Percentiles rank a stretch among this genome's conserved stretches.
These are phyloP conservation scores for Quercus cerris DNA, from an alignment of 306 rosid species.

Conservation along the genomic window DNA sequence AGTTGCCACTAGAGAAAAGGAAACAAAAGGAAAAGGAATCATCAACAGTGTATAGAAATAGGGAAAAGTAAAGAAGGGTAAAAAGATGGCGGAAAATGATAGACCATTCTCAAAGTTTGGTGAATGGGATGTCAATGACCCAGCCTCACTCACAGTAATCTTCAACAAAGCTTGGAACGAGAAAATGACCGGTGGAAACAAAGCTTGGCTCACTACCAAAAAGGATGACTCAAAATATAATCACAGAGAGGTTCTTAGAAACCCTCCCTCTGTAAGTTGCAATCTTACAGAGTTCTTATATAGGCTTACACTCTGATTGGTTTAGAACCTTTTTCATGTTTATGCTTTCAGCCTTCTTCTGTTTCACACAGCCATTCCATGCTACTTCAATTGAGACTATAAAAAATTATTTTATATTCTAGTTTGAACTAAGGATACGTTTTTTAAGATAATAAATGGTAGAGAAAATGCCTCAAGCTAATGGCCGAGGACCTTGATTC, in stretches of 20 bases:
- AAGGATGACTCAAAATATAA: conserved; percentile 34
- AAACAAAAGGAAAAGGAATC: too few species aligned
- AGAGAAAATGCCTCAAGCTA: too few species aligned
- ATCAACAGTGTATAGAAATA: too few species aligned
- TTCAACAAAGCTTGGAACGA: conserved; percentile 78
- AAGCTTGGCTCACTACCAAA: conserved; percentile 44
- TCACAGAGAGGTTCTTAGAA: conserved; percentile 53
- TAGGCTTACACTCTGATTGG: background rate
- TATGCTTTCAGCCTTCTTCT: background rate
- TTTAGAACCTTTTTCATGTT: background rate
- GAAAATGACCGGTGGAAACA: conserved; percentile 48
- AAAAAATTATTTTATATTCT: too few species aligned
- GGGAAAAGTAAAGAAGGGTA: too few species aligned
- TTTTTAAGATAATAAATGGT: too few species aligned
- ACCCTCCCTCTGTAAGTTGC: conserved; percentile 51
- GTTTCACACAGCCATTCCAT: background rate
- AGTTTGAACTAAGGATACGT: too few species aligned
- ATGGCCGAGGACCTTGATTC: background rate
- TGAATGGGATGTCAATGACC: conserved; percentile 84
- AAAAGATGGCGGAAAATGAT: conserved; percentile 36
- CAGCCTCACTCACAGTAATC: conserved; percentile 72
- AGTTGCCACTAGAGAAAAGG: too few species aligned
- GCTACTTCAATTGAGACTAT: too few species aligned
- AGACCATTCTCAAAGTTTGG: conserved; percentile 73
- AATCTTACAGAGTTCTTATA: background rate